Base-by-base conservation (phyloP, 768 basidiomycete genomes). In the Amanita molliuscula region DNA sequence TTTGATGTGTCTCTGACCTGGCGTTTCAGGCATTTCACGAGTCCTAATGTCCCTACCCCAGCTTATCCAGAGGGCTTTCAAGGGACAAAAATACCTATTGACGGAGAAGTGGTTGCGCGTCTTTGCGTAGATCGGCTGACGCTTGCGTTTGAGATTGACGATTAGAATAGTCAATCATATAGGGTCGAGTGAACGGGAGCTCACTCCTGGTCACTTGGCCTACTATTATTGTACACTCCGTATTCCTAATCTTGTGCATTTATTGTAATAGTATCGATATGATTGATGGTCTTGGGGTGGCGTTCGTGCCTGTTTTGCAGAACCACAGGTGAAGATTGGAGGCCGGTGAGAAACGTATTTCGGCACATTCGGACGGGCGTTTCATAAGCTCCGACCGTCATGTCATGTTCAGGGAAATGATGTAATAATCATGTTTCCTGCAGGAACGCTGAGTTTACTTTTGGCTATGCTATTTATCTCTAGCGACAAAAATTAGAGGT, bases 11-110 rank as follows among this genome's bases (percentile, higher is more conserved):
- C 1, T 31, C 43, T 38, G 23, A 20, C 16, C 41, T 21, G 47
- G 16, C 45, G 44, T 20, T 56, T 6, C 41, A 88, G 88, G 44
- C 74, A 71, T 34, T 92, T 94, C 61, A 84, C 88, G 1, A 73
- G 79, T 37, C 88, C 90, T 1, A 76, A 78, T 10, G 61, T 81
- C 4, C 92, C 91, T 1, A 68, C 67, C 3, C 75, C 82, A 0
- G 68, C 71, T 16, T 91, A 94, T 56, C 89, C 90, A 0, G 78
- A 84, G 35, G 93, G 88, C n/a, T 96, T 96, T 69, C 86, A 83
- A 58, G 76, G 92, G 11, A 91, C 87, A 61, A 74, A 71, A 10
- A 96, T 96, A 52, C 92, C 91, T 2, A 73, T 96, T 26, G 78
- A 92, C 62, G 88, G 82, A 6, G 74, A 70, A 34, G 70, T 70